Evolutionary conservation across 495 filamentous ascomycete species (phyloP).

Genomic region (Chaetomium fimeti): DNA sequence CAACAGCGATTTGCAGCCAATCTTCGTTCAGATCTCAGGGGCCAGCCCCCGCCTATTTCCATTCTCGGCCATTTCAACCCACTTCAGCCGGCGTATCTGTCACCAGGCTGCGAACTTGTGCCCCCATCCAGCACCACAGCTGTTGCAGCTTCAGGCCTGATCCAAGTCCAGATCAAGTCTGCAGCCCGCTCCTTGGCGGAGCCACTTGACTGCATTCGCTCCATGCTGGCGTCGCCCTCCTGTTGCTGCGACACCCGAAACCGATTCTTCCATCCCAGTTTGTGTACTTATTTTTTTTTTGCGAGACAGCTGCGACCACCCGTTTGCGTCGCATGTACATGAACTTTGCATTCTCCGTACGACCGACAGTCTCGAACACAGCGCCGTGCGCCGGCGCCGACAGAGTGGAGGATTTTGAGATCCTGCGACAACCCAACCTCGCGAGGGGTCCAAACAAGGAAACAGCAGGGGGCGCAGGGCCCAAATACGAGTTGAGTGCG

Average conservation of each 20-base stretch:
- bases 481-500: slow-evolving; percentile 19
- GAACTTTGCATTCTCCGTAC: background rate
- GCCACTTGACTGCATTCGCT: background rate
- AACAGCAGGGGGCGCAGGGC: slow-evolving; percentile 18
- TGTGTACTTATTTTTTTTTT: background rate
- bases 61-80: background rate
- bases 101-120: background rate
- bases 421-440: slow-evolving; percentile 8
- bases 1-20: slow-evolving; percentile 20
- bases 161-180: slow-evolving; percentile 8
- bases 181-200: slow-evolving; percentile 13
- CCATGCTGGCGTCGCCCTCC: background rate
- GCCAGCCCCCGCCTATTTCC: background rate
- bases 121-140: background rate
- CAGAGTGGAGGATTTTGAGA: slow-evolving; percentile 14
- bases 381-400: background rate
- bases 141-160: slow-evolving; percentile 16
- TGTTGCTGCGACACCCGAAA: background rate
- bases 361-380: background rate
- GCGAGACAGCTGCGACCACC: background rate
- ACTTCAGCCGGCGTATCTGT: slow-evolving; percentile 1
- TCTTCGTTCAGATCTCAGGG: background rate
- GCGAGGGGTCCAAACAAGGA: background rate
- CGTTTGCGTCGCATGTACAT: slow-evolving; percentile 9
- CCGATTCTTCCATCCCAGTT: background rate